Conservation (phyloP, 306 rosid genomes). For the Citrullus mucosospermus region DNA sequence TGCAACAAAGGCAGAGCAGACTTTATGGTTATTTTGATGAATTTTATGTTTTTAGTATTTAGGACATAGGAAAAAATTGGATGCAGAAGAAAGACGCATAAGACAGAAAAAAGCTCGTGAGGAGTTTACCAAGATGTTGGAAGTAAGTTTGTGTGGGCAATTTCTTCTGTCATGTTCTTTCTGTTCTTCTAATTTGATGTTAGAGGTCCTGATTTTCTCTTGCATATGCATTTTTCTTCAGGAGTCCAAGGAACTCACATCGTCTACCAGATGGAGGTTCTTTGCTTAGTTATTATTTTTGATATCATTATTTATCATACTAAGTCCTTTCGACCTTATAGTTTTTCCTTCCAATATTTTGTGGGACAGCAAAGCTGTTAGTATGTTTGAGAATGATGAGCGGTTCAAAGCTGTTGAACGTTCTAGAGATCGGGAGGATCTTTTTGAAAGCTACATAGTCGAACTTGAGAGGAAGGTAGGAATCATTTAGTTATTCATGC, state of each 20-base stretch:
- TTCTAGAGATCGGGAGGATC: slow-evolving; percentile 82
- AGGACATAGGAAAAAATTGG: slow-evolving; percentile 94
- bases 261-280: slow-evolving; percentile 94
- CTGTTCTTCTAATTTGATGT: background rate
- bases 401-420: slow-evolving; percentile 87
- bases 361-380: slow-evolving; percentile 70
- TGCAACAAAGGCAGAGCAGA: background rate
- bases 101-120: slow-evolving; percentile 94
- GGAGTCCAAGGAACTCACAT: slow-evolving; percentile 90
- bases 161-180: background rate
- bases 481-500: background rate
- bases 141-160: slow-evolving; percentile 41
- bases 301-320: background rate
- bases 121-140: slow-evolving; percentile 93
- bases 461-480: slow-evolving; percentile 93
- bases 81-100: slow-evolving; percentile 93
- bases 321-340: background rate
- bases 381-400: slow-evolving; percentile 85
- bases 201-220: background rate
- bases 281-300: slow-evolving; percentile 13
- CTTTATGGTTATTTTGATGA: slow-evolving; percentile 6
- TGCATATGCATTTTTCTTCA: slow-evolving; percentile 23
- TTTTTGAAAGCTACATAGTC: slow-evolving; percentile 89
- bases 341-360: slow-evolving; percentile 22
- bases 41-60: slow-evolving; percentile 45